phyloP scores from a whole-genome alignment of 768 basidiomycete genomes.

The Lactarius akahatsu region DNA sequence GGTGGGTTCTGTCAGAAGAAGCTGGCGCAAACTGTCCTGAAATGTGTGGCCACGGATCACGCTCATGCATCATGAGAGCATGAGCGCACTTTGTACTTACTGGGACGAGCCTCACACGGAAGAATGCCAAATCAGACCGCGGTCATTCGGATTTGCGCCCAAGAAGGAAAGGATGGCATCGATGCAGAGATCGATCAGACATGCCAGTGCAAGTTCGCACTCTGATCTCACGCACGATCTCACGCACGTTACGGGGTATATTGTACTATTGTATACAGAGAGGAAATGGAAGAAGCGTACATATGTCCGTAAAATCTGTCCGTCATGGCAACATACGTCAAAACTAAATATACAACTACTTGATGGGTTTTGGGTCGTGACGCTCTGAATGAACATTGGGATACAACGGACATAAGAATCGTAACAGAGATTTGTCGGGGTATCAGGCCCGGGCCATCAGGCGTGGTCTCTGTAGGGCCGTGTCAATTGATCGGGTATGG shows the following conservation, averaged over 20 bases:
- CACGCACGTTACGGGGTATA: background rate
- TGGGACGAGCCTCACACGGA: background rate
- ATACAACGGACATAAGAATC: background rate
- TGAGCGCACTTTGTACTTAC: background rate
- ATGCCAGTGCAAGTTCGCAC: background rate
- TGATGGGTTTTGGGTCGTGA: background rate
- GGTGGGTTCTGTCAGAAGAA: background rate
- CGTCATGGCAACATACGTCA: background rate
- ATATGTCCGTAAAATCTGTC: background rate
- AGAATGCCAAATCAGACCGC: background rate
- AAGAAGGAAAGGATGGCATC: background rate
- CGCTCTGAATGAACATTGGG: background rate
- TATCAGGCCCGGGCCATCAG: background rate
- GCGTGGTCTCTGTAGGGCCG: background rate
- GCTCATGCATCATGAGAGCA: background rate
- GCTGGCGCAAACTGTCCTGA: background rate
- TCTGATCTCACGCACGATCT: background rate
- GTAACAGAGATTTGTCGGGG: background rate
- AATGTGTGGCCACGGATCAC: background rate
- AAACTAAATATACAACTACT: background rate
- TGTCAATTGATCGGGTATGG: conserved; percentile 2
- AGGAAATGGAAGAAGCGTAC: background rate
- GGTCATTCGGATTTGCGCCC: background rate
- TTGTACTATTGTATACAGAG: background rate
- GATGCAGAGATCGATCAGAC: conserved; percentile 1